Percentiles rank a stretch among this genome's conserved stretches.
These are phyloP conservation scores for Candida pseudoglaebosa DNA, from an alignment of 805 yeast species.

Conservation along the genomic window DNA sequence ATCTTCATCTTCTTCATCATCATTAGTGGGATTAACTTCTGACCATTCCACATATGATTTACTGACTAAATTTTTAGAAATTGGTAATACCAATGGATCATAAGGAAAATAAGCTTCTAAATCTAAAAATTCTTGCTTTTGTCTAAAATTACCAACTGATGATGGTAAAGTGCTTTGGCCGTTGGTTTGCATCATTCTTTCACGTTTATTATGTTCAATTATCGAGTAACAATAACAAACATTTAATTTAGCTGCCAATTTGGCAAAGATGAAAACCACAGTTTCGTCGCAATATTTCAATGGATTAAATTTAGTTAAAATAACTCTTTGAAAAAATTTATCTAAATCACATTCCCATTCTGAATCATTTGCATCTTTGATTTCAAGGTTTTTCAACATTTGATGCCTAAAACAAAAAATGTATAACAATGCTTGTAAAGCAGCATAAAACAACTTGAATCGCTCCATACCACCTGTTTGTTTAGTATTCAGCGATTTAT, in stretches of 20 bases:
- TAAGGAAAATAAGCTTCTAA: conserved; percentile 95
- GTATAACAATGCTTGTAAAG: conserved; percentile 84
- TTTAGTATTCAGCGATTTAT: conserved; percentile 9
- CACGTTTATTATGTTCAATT: conserved; percentile 83
- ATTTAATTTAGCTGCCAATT: conserved; percentile 83
- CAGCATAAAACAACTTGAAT: conserved; percentile 83
- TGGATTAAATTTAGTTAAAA: conserved; percentile 88
- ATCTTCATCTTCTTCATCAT: conserved; percentile 56
- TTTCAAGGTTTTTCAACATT: conserved; percentile 34
- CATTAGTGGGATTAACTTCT: conserved; percentile 45
- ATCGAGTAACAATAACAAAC: conserved; percentile 92
- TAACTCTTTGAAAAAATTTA: conserved; percentile 79
- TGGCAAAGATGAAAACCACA: conserved; percentile 90
- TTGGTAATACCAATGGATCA: conserved; percentile 79
- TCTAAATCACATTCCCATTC: conserved; percentile 81
- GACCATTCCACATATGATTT: conserved; percentile 71
- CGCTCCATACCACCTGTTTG: conserved; percentile 76
- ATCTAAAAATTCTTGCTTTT: conserved; percentile 79
- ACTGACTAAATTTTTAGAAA: conserved; percentile 51
- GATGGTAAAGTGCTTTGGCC: conserved; percentile 23
- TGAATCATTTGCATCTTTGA: conserved; percentile 17
- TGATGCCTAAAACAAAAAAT: conserved; percentile 86
- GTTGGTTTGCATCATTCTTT: conserved; percentile 48
- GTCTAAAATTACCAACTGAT: conserved; percentile 41
- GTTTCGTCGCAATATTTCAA: conserved; percentile 90